Conservation (phyloP, 176 grass and related monocot species). For the Paspalum notatum region DNA sequence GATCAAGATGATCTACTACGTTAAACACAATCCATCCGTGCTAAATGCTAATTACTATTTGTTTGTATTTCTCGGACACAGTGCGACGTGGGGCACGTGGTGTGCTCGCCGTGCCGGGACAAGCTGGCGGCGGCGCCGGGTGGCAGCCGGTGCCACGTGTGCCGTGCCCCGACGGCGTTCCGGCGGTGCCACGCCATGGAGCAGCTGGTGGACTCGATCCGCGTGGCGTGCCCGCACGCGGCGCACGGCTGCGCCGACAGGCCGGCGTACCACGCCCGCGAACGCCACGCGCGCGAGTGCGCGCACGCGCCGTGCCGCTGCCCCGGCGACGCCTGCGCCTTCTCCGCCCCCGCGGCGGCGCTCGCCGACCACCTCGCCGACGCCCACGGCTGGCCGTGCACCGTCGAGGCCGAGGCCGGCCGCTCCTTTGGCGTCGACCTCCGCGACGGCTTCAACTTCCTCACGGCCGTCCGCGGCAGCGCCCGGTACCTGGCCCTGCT, state of each 20-base stretch:
- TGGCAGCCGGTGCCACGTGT: conserved; percentile 26
- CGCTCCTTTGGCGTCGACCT: fast-evolving
- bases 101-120: conserved; percentile 25
- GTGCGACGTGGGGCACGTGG: conserved; percentile 16
- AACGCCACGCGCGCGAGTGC: neutral
- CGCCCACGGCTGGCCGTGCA: conserved; percentile 5
- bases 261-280: neutral
- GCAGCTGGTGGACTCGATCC: conserved; percentile 16
- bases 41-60: no score
- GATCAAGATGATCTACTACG: no score
- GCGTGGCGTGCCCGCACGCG: neutral
- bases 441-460: neutral
- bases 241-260: neutral
- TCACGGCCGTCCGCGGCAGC: neutral
- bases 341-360: neutral
- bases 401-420: fast-evolving
- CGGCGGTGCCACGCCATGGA: conserved; percentile 18
- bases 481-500: neutral
- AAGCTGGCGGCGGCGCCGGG: neutral
- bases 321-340: neutral
- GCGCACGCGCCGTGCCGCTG: conserved; percentile 1
- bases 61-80: neutral
- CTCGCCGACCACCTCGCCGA: neutral
- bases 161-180: neutral
- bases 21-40: no score